Conservation (phyloP, 73 alveolate genomes). For the Uronychia binucleata region DNA sequence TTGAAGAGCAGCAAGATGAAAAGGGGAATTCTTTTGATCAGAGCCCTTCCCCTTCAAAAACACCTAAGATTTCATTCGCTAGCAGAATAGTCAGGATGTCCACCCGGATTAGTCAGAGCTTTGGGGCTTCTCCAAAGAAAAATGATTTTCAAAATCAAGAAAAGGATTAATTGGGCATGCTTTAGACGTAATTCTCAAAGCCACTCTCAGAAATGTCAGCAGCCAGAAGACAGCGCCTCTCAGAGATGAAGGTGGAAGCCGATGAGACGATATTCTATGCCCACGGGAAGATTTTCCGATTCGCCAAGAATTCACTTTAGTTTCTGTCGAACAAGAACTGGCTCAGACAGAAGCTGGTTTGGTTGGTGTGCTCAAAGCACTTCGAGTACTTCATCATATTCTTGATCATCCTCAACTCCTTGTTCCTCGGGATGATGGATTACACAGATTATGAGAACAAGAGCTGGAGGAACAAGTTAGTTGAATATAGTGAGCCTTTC, state of each 20-base stretch:
- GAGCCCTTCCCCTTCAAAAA: too few relatives aligned
- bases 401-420: conserved; percentile 25
- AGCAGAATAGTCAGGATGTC: too few relatives aligned
- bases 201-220: not conserved
- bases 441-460: conserved; percentile 13
- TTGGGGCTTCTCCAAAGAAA: too few relatives aligned
- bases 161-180: too few relatives aligned
- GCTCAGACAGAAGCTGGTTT: conserved; percentile 4
- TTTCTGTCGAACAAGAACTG: not conserved
- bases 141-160: too few relatives aligned
- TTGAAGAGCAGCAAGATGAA: too few relatives aligned
- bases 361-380: not conserved
- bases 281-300: conserved; percentile 3
- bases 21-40: too few relatives aligned
- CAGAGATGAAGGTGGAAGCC: not conserved
- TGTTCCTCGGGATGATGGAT: conserved; percentile 27
- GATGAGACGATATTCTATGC: not conserved
- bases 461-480: not conserved
- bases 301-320: not conserved
- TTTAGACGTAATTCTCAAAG: too few relatives aligned
- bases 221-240: not conserved
- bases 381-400: conserved; percentile 33
- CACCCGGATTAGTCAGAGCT: too few relatives aligned
- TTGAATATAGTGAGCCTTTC: conserved; percentile 1
- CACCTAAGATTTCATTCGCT: too few relatives aligned